phyloP scores from a whole-genome alignment of 1,284 basidiomycete species.

The Ganoderma lucidum region DNA sequence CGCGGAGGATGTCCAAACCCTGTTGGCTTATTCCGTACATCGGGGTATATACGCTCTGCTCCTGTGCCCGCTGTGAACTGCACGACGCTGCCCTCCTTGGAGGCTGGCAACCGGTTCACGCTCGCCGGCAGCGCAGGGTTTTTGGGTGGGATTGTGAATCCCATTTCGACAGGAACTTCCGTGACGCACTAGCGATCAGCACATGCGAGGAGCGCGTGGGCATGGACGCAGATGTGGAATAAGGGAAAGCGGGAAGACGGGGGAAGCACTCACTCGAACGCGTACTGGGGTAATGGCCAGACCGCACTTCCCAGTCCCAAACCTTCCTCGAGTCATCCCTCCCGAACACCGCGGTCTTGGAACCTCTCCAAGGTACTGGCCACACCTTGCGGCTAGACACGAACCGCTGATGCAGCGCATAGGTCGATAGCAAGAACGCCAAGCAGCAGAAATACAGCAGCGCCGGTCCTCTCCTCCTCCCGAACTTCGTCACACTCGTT shows the following conservation, averaged over 20 bases:
- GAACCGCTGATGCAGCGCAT: conserved; percentile 67
- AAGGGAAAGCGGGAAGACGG: no score
- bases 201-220: neutral
- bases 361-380: conserved; percentile 68
- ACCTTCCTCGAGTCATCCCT: conserved; percentile 84
- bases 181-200: neutral
- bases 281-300: conserved; percentile 90
- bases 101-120: conserved; percentile 51
- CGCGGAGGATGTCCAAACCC: conserved; percentile 82
- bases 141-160: conserved; percentile 59
- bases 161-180: conserved; percentile 78
- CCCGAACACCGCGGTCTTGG: conserved; percentile 80
- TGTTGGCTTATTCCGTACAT: conserved; percentile 64
- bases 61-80: conserved; percentile 71
- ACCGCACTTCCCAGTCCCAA: conserved; percentile 93
- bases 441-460: conserved; percentile 58
- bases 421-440: conserved; percentile 57
- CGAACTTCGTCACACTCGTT: conserved; percentile 63
- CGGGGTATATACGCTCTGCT: conserved; percentile 78
- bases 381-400: conserved; percentile 67
- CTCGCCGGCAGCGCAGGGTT: conserved; percentile 79
- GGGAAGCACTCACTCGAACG: conserved; percentile 64
- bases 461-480: conserved; percentile 61
- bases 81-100: conserved; percentile 43
- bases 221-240: neutral